Evolutionary conservation across 768 basidiomycete genomes (phyloP).

Genomic region (Serendipita sp.): DNA sequence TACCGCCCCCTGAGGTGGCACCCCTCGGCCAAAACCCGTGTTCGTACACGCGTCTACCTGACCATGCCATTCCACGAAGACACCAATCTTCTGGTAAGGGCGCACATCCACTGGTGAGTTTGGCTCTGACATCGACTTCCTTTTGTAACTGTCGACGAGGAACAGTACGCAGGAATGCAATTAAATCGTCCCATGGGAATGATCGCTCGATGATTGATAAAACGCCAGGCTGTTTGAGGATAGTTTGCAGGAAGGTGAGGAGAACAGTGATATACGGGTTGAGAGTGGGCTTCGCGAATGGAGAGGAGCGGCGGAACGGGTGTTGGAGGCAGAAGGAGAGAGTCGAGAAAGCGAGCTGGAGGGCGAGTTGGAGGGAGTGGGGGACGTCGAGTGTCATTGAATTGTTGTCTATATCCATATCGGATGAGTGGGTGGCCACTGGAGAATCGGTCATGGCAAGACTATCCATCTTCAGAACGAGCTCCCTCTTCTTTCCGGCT

Average conservation of each 20-base stretch:
- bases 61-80: conserved; percentile 93
- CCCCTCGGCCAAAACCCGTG: conserved; percentile 78
- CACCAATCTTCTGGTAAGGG: conserved; percentile 91
- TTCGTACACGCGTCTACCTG: conserved; percentile 76
- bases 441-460: conserved; percentile 17
- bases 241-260: conserved; percentile 75
- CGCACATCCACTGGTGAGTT: conserved; percentile 46
- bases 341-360: conserved; percentile 65
- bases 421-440: not conserved
- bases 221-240: conserved; percentile 47
- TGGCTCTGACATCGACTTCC: conserved; percentile 34
- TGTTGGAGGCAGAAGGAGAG: conserved; percentile 53
- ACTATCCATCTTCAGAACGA: conserved; percentile 17
- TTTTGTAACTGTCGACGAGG: conserved; percentile 34
- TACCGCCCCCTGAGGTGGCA: conserved; percentile 38
- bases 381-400: conserved; percentile 30
- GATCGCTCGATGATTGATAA: conserved; percentile 51
- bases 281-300: conserved; percentile 36
- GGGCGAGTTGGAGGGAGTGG: conserved; percentile 50
- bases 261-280: conserved; percentile 81
- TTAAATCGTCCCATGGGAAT: conserved; percentile 73
- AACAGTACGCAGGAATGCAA: conserved; percentile 42
- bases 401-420: not conserved
- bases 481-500: conserved; percentile 18
- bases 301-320: conserved; percentile 44